Conservation (phyloP, 2,329 filamentous ascomycete genomes). For the Blastomyces percursus region DNA sequence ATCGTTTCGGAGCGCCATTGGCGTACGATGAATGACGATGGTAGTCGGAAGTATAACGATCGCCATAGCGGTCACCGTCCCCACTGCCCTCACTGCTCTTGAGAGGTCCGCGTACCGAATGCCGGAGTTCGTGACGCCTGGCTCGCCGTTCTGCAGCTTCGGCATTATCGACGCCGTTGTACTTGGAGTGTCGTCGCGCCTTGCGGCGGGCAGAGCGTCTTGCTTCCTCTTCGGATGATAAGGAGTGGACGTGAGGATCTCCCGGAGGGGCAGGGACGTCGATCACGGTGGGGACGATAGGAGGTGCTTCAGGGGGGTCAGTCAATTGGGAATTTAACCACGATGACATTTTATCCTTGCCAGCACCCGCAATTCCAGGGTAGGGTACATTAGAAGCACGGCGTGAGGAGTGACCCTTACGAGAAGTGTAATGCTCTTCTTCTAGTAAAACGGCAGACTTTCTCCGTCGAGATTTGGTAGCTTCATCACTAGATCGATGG, state of each 20-base stretch:
- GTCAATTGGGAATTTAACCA: slow-evolving; percentile 40
- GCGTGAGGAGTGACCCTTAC: slow-evolving; percentile 19
- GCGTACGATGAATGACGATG: slow-evolving; percentile 15
- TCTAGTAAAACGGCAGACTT: slow-evolving; percentile 25
- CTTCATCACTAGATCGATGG: slow-evolving; percentile 25
- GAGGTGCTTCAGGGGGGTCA: slow-evolving; percentile 39
- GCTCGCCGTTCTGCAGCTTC: slow-evolving; percentile 33
- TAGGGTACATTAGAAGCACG: slow-evolving; percentile 13
- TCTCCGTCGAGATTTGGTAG: slow-evolving; percentile 25
- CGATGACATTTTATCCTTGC: slow-evolving; percentile 39
- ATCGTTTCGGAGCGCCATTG: slow-evolving; percentile 25
- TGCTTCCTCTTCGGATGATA: slow-evolving; percentile 35
- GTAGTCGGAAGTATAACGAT: slow-evolving; percentile 15
- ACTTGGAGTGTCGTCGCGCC: slow-evolving; percentile 31
- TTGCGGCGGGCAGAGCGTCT: slow-evolving; percentile 29
- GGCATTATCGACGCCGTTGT: slow-evolving; percentile 30
- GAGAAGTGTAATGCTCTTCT: slow-evolving; percentile 26
- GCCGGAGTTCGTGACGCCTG: slow-evolving; percentile 22
- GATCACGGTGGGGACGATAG: slow-evolving; percentile 36
- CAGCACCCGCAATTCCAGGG: slow-evolving; percentile 26
- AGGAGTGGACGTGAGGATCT: slow-evolving; percentile 24
- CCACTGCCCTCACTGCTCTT: slow-evolving; percentile 34
- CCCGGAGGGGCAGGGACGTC: slow-evolving; percentile 28
- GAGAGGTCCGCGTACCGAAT: slow-evolving; percentile 23
- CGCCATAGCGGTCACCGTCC: slow-evolving; percentile 30